Evolutionary conservation across 192 early-diverging fungal species (phyloP).

Genomic region (Diversispora epigaea): DNA sequence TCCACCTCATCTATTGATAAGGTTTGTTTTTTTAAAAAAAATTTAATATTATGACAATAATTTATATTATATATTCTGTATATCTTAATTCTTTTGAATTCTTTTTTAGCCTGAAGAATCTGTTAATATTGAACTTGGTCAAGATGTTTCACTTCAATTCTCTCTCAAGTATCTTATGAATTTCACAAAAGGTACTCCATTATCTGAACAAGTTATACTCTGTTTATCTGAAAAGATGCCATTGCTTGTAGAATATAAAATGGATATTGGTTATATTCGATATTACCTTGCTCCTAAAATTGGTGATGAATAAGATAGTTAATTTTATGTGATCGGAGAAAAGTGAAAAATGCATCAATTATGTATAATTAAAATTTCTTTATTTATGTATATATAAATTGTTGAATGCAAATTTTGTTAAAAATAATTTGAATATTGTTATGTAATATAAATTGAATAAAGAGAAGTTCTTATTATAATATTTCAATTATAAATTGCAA

Average conservation of each 20-base stretch:
- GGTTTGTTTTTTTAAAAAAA: slow-evolving; percentile 40
- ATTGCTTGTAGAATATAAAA: slow-evolving; percentile 90
- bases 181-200: slow-evolving; percentile 93
- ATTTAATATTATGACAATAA: not conserved
- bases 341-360: too few relatives aligned
- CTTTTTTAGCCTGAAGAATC: slow-evolving; percentile 31
- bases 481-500: too few relatives aligned
- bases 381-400: too few relatives aligned
- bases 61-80: not conserved
- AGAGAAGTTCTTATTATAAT: too few relatives aligned
- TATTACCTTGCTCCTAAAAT: slow-evolving; percentile 82
- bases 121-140: slow-evolving; percentile 78
- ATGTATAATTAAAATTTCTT: too few relatives aligned
- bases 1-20: slow-evolving; percentile 72
- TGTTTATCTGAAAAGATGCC: slow-evolving; percentile 86
- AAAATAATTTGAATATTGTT: too few relatives aligned
- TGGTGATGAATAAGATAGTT: slow-evolving; percentile 47
- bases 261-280: slow-evolving; percentile 87
- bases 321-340: too few relatives aligned
- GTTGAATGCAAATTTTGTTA: too few relatives aligned
- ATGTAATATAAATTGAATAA: too few relatives aligned
- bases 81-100: not conserved
- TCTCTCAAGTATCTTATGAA: slow-evolving; percentile 91
- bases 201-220: slow-evolving; percentile 74
- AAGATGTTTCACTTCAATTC: slow-evolving; percentile 81